Conservation (phyloP, 2,329 filamentous ascomycete species). For the Pseudopithomyces maydicus region DNA sequence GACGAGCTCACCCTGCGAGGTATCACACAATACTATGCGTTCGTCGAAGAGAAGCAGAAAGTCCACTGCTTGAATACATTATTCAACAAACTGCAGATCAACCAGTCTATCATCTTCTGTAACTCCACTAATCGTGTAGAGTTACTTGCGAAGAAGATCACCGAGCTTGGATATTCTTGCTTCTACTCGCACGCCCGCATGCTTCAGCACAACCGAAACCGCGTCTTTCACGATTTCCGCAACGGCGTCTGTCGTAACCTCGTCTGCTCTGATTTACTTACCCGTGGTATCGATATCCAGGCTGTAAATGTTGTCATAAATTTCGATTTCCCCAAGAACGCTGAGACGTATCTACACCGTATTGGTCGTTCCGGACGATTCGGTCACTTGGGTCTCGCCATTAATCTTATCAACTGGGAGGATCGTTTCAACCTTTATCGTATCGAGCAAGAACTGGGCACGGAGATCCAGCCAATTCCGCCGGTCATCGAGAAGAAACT, state of each 20-base stretch:
- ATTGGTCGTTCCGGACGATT: conserved; percentile 98
- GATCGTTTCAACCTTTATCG: conserved; percentile 99
- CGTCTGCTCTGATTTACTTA: conserved; percentile 95
- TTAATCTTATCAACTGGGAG: conserved; percentile 99
- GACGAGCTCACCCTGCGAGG: conserved; percentile 96
- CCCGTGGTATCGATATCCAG: conserved; percentile 98
- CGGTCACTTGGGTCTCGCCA: conserved; percentile 94
- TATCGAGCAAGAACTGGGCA: conserved; percentile 95
- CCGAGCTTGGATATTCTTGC: conserved; percentile 97
- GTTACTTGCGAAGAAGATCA: conserved; percentile 97
- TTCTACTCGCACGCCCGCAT: conserved; percentile 99
- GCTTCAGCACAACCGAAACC: conserved; percentile 95
- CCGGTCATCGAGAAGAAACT: conserved; percentile 94
- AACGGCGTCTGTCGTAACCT: conserved; percentile 98
- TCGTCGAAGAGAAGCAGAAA: conserved; percentile 99
- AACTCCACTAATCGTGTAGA: conserved; percentile 99
- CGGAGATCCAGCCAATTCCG: conserved; percentile 97
- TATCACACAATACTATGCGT: conserved; percentile 99
- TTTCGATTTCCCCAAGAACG: conserved; percentile 99
- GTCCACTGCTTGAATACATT: conserved; percentile 98
- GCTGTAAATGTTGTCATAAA: conserved; percentile 99
- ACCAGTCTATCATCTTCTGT: conserved; percentile 99
- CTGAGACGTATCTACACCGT: conserved; percentile 96
- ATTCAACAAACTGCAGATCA: conserved; percentile 98
- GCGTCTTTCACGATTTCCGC: conserved; percentile 98